Evolutionary conservation across 441 rosid genomes (phyloP).

Genomic region (Gossypium aridum): DNA sequence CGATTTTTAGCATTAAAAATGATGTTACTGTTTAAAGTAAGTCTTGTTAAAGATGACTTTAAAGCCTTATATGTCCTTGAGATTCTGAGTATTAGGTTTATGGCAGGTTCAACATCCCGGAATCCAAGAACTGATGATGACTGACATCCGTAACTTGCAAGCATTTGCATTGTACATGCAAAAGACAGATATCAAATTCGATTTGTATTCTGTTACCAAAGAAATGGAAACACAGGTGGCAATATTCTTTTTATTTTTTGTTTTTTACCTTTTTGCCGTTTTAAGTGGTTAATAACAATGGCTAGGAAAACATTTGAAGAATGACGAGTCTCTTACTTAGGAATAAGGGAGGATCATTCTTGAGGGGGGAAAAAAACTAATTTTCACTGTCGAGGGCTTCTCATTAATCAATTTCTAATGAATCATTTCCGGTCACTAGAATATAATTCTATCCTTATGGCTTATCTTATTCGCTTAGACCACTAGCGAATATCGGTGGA

Average conservation of each 20-base stretch:
- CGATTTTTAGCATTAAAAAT: slow-evolving; percentile 17
- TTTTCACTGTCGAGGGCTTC: background rate
- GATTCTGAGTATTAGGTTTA: slow-evolving; percentile 21
- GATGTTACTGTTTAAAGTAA: slow-evolving; percentile 86
- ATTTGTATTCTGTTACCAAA: slow-evolving; percentile 69
- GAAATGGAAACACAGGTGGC: slow-evolving; percentile 96
- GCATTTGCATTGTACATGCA: slow-evolving; percentile 91
- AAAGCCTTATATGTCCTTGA: slow-evolving; percentile 7
- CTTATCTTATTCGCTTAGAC: background rate
- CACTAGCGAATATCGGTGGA: background rate
- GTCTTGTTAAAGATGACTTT: slow-evolving; percentile 15
- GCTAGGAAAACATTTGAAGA: background rate
- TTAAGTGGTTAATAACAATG: background rate
- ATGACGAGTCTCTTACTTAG: background rate
- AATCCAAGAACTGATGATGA: slow-evolving; percentile 84
- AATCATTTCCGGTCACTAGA: background rate
- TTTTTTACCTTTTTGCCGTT: background rate
- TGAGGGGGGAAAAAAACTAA: background rate
- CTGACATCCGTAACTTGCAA: slow-evolving; percentile 87
- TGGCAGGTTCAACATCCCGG: slow-evolving; percentile 96
- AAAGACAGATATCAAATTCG: slow-evolving; percentile 84
- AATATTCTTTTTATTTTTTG: background rate
- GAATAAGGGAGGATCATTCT: background rate
- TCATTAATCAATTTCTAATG: background rate
- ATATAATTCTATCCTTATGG: background rate